These are phyloP conservation scores for Colletotrichum tofieldiae DNA, from an alignment of 2,329 filamentous ascomycete genomes.

Conservation along the genomic window DNA sequence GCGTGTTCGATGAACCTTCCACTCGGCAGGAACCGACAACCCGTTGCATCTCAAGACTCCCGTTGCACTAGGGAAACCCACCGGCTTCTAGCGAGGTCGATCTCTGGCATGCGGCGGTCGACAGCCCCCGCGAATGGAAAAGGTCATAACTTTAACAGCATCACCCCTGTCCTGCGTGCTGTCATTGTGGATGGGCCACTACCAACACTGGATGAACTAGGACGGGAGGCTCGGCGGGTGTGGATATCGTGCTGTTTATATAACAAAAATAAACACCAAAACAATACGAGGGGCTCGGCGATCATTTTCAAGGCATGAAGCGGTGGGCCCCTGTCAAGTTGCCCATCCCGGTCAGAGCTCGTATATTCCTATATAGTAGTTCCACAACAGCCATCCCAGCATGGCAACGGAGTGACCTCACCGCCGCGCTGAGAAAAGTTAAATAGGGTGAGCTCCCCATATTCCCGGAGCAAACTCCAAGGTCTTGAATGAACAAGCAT, in stretches of 20 bases:
- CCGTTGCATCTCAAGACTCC: background rate
- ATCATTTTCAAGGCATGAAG: background rate
- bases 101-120: background rate
- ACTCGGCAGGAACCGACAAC: too few species aligned
- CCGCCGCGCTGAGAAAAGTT: background rate
- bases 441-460: background rate
- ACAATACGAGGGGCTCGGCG: conserved; percentile 3
- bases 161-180: background rate
- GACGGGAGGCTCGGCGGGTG: background rate
- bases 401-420: background rate
- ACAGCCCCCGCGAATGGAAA: background rate
- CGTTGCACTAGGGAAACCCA: background rate
- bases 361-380: background rate
- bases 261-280: background rate
- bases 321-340: background rate
- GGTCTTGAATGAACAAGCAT: too few species aligned
- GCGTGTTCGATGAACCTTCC: too few species aligned
- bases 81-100: background rate
- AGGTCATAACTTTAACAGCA: background rate
- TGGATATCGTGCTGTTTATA: background rate
- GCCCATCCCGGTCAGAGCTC: background rate
- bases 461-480: background rate
- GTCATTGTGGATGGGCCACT: background rate
- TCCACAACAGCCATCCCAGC: background rate
- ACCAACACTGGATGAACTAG: background rate